These are phyloP conservation scores for Pleurotus cornucopiae DNA, from an alignment of 768 basidiomycete species.

Conservation along the genomic window DNA sequence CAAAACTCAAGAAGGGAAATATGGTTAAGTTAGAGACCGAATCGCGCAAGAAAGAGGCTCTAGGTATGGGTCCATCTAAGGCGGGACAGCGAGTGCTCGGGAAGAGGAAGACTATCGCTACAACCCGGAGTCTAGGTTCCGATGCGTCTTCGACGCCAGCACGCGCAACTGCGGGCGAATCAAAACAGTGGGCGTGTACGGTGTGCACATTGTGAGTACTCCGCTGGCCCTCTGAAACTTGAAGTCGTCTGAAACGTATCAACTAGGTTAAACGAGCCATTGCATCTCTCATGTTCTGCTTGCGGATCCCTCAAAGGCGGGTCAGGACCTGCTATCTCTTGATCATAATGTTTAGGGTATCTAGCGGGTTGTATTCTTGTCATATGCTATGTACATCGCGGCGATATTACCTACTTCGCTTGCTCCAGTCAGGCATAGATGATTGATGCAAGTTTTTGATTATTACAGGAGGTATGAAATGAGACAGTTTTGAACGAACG, in stretches of 20 bases:
- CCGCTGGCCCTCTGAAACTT: not conserved
- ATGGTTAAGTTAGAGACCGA: conserved; percentile 40
- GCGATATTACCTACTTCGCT: not conserved
- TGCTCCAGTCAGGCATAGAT: not conserved
- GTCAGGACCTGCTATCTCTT: not conserved
- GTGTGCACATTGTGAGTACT: conserved; percentile 62
- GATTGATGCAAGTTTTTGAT: conserved; percentile 1
- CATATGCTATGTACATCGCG: not conserved
- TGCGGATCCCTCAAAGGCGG: conserved; percentile 52
- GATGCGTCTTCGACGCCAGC: too few relatives aligned
- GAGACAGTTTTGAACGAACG: not conserved
- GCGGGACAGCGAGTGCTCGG: conserved; percentile 22
- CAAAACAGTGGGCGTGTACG: conserved; percentile 44
- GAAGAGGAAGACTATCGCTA: not conserved
- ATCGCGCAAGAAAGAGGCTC: conserved; percentile 37
- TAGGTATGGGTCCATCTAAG: conserved; percentile 35
- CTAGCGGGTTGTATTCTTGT: not conserved
- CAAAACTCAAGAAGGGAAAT: conserved; percentile 24
- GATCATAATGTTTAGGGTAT: not conserved
- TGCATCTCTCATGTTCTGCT: conserved; percentile 57
- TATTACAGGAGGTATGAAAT: conserved; percentile 1
- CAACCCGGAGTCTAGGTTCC: too few relatives aligned
- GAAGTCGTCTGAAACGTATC: conserved; percentile 1
- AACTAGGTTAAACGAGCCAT: conserved; percentile 44
- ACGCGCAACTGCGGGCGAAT: too few relatives aligned